These are phyloP conservation scores for Ophiostoma sp. DNA, from an alignment of 2,329 filamentous ascomycete genomes.

Conservation along the genomic window DNA sequence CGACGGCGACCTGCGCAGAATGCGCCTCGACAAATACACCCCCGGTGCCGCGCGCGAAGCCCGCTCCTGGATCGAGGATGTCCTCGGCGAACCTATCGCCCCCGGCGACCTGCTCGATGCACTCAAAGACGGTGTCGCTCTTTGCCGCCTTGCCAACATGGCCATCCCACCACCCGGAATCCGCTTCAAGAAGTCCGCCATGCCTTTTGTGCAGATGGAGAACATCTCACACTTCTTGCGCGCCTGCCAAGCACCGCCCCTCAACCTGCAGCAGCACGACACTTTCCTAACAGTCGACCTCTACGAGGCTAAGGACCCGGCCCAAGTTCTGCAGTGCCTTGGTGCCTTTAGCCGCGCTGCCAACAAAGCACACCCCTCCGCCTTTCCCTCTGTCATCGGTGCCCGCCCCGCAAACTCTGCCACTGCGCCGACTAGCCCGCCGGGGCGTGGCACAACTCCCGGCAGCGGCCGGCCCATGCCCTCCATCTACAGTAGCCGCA, in stretches of 20 bases:
- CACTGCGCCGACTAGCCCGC: background rate
- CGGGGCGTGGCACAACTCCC: constrained; percentile 41
- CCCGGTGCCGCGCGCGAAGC: constrained; percentile 83
- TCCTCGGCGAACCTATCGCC: constrained; percentile 67
- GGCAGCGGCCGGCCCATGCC: constrained; percentile 32
- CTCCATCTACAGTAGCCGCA: constrained; percentile 41
- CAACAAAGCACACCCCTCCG: constrained; percentile 63
- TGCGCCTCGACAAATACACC: constrained; percentile 91
- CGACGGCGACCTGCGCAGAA: constrained; percentile 88
- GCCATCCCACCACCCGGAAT: constrained; percentile 69
- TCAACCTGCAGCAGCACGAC: constrained; percentile 88
- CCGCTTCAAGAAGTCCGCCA: constrained; percentile 83
- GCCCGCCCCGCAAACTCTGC: constrained; percentile 40
- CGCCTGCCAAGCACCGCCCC: constrained; percentile 76
- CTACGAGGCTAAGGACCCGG: constrained; percentile 90
- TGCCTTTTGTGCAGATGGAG: constrained; percentile 99
- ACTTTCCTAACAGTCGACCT: constrained; percentile 95
- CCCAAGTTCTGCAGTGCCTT: constrained; percentile 90
- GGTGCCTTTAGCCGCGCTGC: constrained; percentile 86
- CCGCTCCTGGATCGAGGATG: constrained; percentile 76
- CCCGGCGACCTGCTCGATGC: constrained; percentile 73
- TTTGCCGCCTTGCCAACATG: constrained; percentile 88
- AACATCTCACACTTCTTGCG: constrained; percentile 95
- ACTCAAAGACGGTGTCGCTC: constrained; percentile 82
- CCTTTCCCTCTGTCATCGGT: constrained; percentile 72